phyloP scores from a whole-genome alignment of 2,329 filamentous ascomycete species.

The Diaporthe helianthi region DNA sequence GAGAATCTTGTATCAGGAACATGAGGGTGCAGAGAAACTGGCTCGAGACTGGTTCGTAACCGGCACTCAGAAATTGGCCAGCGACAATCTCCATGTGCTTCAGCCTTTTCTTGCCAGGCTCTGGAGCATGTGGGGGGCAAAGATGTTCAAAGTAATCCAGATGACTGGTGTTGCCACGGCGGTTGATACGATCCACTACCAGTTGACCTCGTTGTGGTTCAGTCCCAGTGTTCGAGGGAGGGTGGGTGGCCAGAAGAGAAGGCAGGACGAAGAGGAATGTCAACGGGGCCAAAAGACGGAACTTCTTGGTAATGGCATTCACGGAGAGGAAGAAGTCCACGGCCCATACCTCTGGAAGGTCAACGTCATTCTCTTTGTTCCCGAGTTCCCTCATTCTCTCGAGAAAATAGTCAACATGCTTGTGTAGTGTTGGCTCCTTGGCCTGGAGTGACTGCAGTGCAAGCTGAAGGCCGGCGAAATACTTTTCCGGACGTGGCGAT shows the following conservation, averaged over 20 bases:
- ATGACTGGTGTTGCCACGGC: neutral
- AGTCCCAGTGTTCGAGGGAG: neutral
- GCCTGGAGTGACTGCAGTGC: neutral
- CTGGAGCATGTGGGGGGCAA: neutral
- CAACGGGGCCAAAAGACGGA: neutral
- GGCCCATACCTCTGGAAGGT: neutral
- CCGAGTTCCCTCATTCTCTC: neutral
- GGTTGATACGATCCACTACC: neutral
- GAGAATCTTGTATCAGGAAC: neutral
- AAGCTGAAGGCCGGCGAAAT: neutral
- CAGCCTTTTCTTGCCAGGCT: neutral
- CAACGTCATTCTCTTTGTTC: neutral
- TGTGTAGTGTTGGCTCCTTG: neutral
- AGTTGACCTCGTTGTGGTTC: neutral
- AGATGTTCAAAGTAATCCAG: constrained; percentile 6
- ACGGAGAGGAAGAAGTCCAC: neutral
- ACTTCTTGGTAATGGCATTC: neutral
- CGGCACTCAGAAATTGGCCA: neutral
- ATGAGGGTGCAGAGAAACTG: neutral
- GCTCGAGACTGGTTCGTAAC: neutral
- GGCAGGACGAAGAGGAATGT: neutral
- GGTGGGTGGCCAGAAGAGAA: neutral
- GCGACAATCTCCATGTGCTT: constrained; percentile 4
- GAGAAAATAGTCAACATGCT: constrained; percentile 8
- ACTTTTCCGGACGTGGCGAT: neutral